These are phyloP conservation scores for Abelmoschus esculentus DNA, from an alignment of 345 rosid genomes.

Conservation along the genomic window DNA sequence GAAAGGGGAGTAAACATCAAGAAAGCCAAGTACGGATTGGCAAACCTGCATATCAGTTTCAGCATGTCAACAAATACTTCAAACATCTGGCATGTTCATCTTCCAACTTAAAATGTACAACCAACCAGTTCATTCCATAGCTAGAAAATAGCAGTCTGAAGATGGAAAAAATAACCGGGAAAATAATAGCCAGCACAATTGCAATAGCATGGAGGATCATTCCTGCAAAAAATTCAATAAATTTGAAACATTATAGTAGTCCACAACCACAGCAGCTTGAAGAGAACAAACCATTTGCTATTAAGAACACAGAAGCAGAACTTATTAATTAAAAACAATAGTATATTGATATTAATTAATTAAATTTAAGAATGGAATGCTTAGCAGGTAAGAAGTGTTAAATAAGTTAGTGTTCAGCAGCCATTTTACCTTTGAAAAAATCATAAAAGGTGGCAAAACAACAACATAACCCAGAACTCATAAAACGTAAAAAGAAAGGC, in stretches of 20 bases:
- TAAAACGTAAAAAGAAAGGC: conserved; percentile 53
- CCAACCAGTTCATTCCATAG: conserved; percentile 86
- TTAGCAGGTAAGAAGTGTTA: too few species aligned
- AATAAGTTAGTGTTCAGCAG: too few species aligned
- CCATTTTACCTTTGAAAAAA: conserved; percentile 59
- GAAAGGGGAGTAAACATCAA: conserved; percentile 81
- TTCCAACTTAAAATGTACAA: conserved; percentile 9
- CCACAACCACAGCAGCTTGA: background rate
- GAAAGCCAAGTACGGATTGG: conserved; percentile 78
- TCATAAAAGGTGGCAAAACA: conserved; percentile 46
- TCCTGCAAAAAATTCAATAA: conserved; percentile 43
- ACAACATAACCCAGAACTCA: conserved; percentile 35
- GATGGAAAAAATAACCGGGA: conserved; percentile 63
- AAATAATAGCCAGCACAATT: conserved; percentile 52
- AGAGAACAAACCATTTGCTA: conserved; percentile 7
- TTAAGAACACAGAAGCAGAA: background rate
- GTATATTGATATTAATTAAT: too few species aligned
- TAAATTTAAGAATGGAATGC: too few species aligned
- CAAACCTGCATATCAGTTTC: conserved; percentile 65
- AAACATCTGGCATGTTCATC: background rate
- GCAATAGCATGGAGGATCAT: conserved; percentile 58
- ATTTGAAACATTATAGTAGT: conserved; percentile 12
- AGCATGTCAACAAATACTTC: conserved; percentile 1
- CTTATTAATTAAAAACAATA: background rate
- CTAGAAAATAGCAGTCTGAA: conserved; percentile 60